Percentiles rank a stretch among this genome's conserved stretches.
These are phyloP conservation scores for Moesziomyces antarcticus DNA, from an alignment of 1,284 basidiomycete species.

Conservation along the genomic window DNA sequence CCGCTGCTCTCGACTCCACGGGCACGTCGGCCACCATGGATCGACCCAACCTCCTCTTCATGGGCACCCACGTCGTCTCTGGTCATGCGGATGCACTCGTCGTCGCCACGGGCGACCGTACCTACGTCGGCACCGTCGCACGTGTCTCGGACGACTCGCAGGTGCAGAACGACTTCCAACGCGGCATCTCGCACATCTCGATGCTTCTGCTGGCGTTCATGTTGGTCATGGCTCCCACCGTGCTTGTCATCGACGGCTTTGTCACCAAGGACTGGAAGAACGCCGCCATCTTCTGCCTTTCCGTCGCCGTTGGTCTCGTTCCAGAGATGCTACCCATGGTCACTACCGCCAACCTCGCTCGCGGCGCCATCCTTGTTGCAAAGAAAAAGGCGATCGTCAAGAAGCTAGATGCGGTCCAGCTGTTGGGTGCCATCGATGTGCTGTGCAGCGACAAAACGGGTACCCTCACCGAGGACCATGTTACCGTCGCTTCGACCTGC, in stretches of 20 bases:
- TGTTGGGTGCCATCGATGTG: slow-evolving; percentile 8
- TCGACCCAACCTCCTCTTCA: slow-evolving; percentile 7
- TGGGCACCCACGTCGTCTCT: slow-evolving; percentile 9
- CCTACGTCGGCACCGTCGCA: slow-evolving; percentile 8
- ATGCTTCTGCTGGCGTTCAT: slow-evolving; percentile 13
- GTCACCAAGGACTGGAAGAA: slow-evolving; percentile 12
- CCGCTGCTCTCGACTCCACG: not conserved
- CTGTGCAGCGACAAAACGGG: slow-evolving; percentile 9
- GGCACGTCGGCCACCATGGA: slow-evolving; percentile 6
- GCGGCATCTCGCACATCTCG: slow-evolving; percentile 7
- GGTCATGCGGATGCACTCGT: slow-evolving; percentile 12
- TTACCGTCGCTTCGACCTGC: slow-evolving; percentile 7
- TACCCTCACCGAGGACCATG: slow-evolving; percentile 9
- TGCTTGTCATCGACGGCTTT: slow-evolving; percentile 8
- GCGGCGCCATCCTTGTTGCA: slow-evolving; percentile 5
- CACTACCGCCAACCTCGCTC: slow-evolving; percentile 7
- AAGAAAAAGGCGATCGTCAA: slow-evolving; percentile 11
- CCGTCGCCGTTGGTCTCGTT: slow-evolving; percentile 7
- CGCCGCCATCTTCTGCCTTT: slow-evolving; percentile 9
- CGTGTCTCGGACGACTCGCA: slow-evolving; percentile 8
- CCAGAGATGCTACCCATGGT: slow-evolving; percentile 13
- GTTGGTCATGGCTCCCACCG: slow-evolving; percentile 11
- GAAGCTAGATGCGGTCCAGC: slow-evolving; percentile 10
- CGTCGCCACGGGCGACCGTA: slow-evolving; percentile 6
- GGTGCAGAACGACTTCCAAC: slow-evolving; percentile 10